Conservation (phyloP, 1,284 basidiomycete species). For the Trametes polyzona region DNA sequence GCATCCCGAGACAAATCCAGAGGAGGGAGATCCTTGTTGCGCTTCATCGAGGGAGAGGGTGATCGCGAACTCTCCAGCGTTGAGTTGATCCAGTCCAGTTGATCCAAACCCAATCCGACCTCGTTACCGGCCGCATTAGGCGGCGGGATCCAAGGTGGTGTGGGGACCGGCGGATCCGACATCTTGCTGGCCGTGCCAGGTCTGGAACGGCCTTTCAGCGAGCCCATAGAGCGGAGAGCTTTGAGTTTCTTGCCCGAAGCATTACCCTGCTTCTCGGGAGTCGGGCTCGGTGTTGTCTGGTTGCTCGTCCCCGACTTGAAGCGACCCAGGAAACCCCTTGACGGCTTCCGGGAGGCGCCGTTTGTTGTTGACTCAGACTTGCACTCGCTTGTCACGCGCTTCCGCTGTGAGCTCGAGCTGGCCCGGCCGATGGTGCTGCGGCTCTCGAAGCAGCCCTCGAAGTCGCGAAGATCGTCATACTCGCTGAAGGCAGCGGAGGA, state of each 20-base stretch:
- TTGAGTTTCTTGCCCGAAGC: constrained; percentile 61
- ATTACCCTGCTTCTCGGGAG: constrained; percentile 41
- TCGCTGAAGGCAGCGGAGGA: constrained; percentile 70
- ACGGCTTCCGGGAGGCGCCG: constrained; percentile 56
- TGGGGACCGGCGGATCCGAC: constrained; percentile 31
- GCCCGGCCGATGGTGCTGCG: constrained; percentile 65
- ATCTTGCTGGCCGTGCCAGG: constrained; percentile 23
- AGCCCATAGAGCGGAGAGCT: constrained; percentile 77
- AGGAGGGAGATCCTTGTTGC: constrained; percentile 15
- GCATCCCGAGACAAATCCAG: constrained; percentile 19
- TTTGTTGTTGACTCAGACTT: constrained; percentile 27
- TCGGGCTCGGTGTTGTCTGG: constrained; percentile 45
- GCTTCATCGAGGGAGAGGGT: constrained; percentile 20
- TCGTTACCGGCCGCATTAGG: constrained; percentile 45
- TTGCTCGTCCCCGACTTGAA: constrained; percentile 47
- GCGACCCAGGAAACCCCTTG: constrained; percentile 65
- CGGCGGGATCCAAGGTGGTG: constrained; percentile 48
- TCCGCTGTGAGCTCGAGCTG: constrained; percentile 37
- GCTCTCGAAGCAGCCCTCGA: constrained; percentile 82
- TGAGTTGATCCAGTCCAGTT: constrained; percentile 52
- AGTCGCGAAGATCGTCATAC: constrained; percentile 83
- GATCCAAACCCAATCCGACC: constrained; percentile 61
- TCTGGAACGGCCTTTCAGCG: constrained; percentile 62
- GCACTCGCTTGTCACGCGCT: constrained; percentile 40
- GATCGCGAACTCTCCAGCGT: constrained; percentile 32